Evolutionary conservation across 164 flowering plant species (phyloP), one percentile per base, ranked within the genome.

Genomic region (Echeveria elegans): DNA sequence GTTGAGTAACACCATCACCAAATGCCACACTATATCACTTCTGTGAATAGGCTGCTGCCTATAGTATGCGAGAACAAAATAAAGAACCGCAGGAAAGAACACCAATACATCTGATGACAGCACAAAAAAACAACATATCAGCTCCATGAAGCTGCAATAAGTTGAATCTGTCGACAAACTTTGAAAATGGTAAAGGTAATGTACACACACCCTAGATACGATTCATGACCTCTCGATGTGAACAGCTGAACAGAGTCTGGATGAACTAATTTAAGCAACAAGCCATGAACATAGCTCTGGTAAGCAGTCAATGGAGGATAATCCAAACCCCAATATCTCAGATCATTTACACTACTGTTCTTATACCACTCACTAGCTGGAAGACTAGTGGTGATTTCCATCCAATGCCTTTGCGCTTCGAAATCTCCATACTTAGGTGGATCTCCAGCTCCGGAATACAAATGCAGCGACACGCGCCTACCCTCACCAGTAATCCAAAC

Each of bases 371-470:
- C 85, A 24, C 41, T 72, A 6, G 72, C 72, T 0, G 95, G 92
- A 37, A 85, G 82, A 70, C 84, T 83, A 47, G 81, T 60, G 9
- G 98, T 88, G 73, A 93, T 84, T 79, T 93, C 98, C 98, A 93
- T 93, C 98, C 97, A 93, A 75, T 90, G 98, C 71, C 97, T 81
- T 68, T 93, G 98, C 0, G 98, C 98, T 71, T 93, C 97, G 71
- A 69, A 93, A 67, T 93, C 98, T 0, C 98, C 98, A 63, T 74
- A 93, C 76, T 83, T 93, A 18, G 97, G 98, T 40, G 97, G 89
- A 65, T 68, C 72, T n/a, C 81, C 83, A 30, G 90, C 92, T 14
- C 98, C 98, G 0, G 98, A 93, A 58, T 93, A 90, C 2, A 96
- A 82, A 72, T 87, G 87, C 24, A 88, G 66, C 5, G 97, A 89